phyloP scores from a whole-genome alignment of 352 stramenopile genomes.

The Globisporangium perplexum region DNA sequence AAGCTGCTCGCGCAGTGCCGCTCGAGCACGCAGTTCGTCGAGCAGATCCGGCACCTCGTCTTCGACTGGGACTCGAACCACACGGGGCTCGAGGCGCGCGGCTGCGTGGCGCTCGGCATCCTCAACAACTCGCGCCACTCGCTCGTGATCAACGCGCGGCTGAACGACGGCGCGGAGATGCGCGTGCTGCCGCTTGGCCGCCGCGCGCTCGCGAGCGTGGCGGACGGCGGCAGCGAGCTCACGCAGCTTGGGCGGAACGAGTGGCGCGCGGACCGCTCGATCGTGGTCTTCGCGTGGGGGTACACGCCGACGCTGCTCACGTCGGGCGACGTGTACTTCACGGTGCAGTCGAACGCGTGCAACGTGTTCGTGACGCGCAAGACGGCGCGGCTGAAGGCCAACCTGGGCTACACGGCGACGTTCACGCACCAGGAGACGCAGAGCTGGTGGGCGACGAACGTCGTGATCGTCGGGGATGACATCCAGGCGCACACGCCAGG shows the following conservation, averaged over 20 bases:
- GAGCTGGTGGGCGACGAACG: slow-evolving; percentile 74
- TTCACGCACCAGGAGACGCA: slow-evolving; percentile 82
- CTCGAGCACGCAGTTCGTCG: slow-evolving; percentile 49
- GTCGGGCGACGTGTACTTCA: slow-evolving; percentile 81
- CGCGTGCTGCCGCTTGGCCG: slow-evolving; percentile 56
- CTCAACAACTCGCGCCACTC: slow-evolving; percentile 78
- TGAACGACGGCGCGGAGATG: slow-evolving; percentile 76
- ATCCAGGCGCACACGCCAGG: slow-evolving; percentile 37
- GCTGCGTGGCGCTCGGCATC: slow-evolving; percentile 66
- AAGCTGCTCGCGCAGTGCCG: slow-evolving; percentile 33
- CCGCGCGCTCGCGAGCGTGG: slow-evolving; percentile 42
- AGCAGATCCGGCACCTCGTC: slow-evolving; percentile 67
- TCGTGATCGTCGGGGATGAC: slow-evolving; percentile 80
- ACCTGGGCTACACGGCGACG: slow-evolving; percentile 75
- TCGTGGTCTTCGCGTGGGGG: slow-evolving; percentile 80
- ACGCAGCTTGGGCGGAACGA: slow-evolving; percentile 15
- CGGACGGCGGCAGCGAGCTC: slow-evolving; percentile 14
- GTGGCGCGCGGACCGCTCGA: slow-evolving; percentile 58
- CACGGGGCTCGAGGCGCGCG: slow-evolving; percentile 67
- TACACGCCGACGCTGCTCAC: slow-evolving; percentile 83
- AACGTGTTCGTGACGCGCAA: slow-evolving; percentile 79
- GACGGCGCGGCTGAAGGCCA: slow-evolving; percentile 62
- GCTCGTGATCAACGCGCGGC: slow-evolving; percentile 54
- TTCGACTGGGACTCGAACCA: slow-evolving; percentile 87
- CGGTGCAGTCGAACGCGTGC: slow-evolving; percentile 77